Evolutionary conservation across 495 filamentous ascomycete genomes (phyloP).

Genomic region (Thermochaetoides thermophila): DNA sequence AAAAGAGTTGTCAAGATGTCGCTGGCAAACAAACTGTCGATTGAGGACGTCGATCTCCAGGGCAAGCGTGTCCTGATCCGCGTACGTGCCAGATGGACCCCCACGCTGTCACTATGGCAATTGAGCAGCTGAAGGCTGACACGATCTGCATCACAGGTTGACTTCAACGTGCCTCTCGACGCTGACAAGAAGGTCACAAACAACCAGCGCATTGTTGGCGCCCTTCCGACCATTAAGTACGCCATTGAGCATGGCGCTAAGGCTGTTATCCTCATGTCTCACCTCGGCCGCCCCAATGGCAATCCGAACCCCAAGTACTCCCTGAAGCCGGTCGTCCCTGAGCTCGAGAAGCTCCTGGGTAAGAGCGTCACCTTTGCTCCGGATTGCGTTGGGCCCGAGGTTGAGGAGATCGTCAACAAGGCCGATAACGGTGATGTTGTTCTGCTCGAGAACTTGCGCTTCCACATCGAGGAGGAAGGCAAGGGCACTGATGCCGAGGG

Average conservation of each 20-base stretch:
- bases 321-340: slow-evolving; percentile 78
- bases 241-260: slow-evolving; percentile 89
- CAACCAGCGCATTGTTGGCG: slow-evolving; percentile 94
- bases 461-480: slow-evolving; percentile 95
- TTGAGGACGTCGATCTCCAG: slow-evolving; percentile 91
- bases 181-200: slow-evolving; percentile 86
- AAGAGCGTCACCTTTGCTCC: slow-evolving; percentile 73
- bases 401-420: slow-evolving; percentile 78
- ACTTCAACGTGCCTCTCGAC: slow-evolving; percentile 99
- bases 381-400: slow-evolving; percentile 80
- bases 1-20: slow-evolving; percentile 52
- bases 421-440: slow-evolving; percentile 73
- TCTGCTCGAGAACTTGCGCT: slow-evolving; percentile 92
- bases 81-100: slow-evolving; percentile 57
- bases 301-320: slow-evolving; percentile 84
- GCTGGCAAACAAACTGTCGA: slow-evolving; percentile 94
- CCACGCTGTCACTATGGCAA: not conserved
- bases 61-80: slow-evolving; percentile 95
- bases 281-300: slow-evolving; percentile 90
- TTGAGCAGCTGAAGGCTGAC: slow-evolving; percentile 6
- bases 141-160: slow-evolving; percentile 46
- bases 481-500: slow-evolving; percentile 81
- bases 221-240: slow-evolving; percentile 95
- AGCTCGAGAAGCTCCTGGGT: slow-evolving; percentile 80
- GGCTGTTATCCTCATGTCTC: slow-evolving; percentile 94